Base-by-base conservation (phyloP, 2,329 filamentous ascomycete genomes). In the Trichoderma sp. region DNA sequence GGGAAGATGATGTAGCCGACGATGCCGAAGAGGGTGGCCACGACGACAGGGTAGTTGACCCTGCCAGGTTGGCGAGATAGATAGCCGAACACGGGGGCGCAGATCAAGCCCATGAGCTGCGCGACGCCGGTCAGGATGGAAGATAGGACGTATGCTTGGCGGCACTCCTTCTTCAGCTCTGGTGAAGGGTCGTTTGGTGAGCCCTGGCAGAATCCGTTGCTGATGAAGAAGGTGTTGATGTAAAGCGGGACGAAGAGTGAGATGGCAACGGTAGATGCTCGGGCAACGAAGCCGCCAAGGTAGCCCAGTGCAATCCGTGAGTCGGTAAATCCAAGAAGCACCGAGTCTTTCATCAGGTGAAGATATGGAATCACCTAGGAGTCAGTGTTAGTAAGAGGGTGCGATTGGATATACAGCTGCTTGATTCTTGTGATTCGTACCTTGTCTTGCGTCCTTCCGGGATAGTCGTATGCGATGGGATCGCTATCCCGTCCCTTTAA, bases 221-320 rank as follows among this genome's bases (percentile, higher is more conserved):
- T 84, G 74, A 95, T 92, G 81, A 95, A 98, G 81, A 93, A 97
- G 28, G 93, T 91, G 79, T 98, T 98, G 76, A 98, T 90, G 79
- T 93, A 97, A 2, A 99, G 87, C 0, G 96, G 96, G 69, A 99
- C 92, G 82, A 98, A 99, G 6, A 98, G 88, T 0, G 94, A 97
- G 75, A 99, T 97, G 67, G 93, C 95, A 6, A 99, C 96, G 0
- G 94, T 97, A 0, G 95, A 98, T 8, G 96, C 95, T 71, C 96
- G 90, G 11, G 95, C 95, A 3, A 99, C 95, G 77, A 98, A 98
- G 1, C 96, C 96, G 74, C 95, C 96, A 0, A 98, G 84, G 78
- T 98, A 99, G 32, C 93, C 95, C 0, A 98, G 86, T 21, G 90
- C 91, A 73, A 99, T 97, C 76, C 92, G 89, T 11, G 90, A 86